Evolutionary conservation across 2,329 filamentous ascomycete species (phyloP).

Genomic region (Neurospora crassa): DNA sequence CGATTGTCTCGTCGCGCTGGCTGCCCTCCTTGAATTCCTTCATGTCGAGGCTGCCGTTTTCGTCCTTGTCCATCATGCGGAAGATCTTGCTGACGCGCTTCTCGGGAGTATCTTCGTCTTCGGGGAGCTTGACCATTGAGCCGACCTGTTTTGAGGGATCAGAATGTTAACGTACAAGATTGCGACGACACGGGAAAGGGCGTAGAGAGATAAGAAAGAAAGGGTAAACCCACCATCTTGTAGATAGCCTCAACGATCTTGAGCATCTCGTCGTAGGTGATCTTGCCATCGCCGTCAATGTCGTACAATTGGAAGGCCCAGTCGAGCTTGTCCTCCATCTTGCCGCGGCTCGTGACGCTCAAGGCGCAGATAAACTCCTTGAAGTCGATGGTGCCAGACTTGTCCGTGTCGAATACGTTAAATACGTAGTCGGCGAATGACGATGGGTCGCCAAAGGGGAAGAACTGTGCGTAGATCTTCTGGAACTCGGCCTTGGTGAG

Average conservation of each 20-base stretch:
- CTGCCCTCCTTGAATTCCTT: constrained; percentile 98
- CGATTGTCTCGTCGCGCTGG: constrained; percentile 97
- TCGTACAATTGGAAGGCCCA: constrained; percentile 99
- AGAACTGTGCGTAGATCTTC: constrained; percentile 99
- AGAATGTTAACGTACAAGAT: neutral
- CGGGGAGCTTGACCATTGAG: constrained; percentile 97
- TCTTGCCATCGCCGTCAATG: constrained; percentile 97
- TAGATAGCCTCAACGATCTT: constrained; percentile 98
- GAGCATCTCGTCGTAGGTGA: constrained; percentile 98
- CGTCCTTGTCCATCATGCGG: constrained; percentile 99
- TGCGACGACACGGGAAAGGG: neutral
- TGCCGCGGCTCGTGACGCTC: constrained; percentile 91
- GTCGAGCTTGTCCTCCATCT: constrained; percentile 99
- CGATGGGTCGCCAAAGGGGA: constrained; percentile 94
- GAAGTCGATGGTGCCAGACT: constrained; percentile 96
- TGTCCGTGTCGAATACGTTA: constrained; percentile 97
- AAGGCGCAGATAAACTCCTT: constrained; percentile 99
- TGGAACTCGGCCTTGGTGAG: constrained; percentile 98
- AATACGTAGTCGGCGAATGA: constrained; percentile 99
- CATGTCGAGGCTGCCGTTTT: constrained; percentile 94
- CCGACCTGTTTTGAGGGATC: constrained; percentile 55
- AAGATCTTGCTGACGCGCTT: constrained; percentile 98
- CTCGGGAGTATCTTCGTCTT: constrained; percentile 97
- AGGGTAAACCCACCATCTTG: constrained; percentile 69
- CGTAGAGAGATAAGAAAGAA: neutral